Evolutionary conservation across 2,329 filamentous ascomycete genomes (phyloP).

Genomic region (Pestalotiopsis sp.): DNA sequence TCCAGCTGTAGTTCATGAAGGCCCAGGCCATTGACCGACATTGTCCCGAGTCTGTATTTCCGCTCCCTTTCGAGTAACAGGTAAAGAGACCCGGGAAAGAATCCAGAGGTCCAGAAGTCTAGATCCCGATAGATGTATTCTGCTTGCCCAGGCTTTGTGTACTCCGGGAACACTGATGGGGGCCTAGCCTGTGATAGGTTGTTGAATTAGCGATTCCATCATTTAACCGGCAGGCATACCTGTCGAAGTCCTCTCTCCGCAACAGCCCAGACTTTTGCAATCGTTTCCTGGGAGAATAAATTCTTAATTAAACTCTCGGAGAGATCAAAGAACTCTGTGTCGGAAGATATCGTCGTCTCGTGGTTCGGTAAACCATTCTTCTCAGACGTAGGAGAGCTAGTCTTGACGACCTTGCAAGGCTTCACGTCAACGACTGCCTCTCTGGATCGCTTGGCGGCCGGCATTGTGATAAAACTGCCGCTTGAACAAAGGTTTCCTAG

Average conservation of each 20-base stretch:
- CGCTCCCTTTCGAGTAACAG: constrained; percentile 38
- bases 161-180: constrained; percentile 34
- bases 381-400: not conserved
- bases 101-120: constrained; percentile 50
- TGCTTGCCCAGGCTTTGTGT: constrained; percentile 36
- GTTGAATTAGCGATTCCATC: no score
- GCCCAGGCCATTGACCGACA: constrained; percentile 10
- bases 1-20: constrained; percentile 29
- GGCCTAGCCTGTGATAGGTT: constrained; percentile 14
- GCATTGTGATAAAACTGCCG: not conserved
- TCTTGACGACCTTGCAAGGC: not conserved
- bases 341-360: not conserved
- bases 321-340: not conserved
- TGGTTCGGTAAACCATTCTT: not conserved
- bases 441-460: not conserved
- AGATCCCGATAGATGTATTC: constrained; percentile 41
- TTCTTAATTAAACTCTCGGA: not conserved
- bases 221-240: not conserved
- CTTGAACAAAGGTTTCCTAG: not conserved
- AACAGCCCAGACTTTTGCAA: constrained; percentile 7
- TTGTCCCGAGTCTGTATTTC: constrained; percentile 23
- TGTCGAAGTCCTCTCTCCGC: constrained; percentile 6
- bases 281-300: not conserved
- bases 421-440: not conserved
- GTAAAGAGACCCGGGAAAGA: constrained; percentile 49